Percentiles rank a stretch among this genome's conserved stretches.
Conservation (phyloP, 768 basidiomycete species). For the Suillus subalutaceus region DNA sequence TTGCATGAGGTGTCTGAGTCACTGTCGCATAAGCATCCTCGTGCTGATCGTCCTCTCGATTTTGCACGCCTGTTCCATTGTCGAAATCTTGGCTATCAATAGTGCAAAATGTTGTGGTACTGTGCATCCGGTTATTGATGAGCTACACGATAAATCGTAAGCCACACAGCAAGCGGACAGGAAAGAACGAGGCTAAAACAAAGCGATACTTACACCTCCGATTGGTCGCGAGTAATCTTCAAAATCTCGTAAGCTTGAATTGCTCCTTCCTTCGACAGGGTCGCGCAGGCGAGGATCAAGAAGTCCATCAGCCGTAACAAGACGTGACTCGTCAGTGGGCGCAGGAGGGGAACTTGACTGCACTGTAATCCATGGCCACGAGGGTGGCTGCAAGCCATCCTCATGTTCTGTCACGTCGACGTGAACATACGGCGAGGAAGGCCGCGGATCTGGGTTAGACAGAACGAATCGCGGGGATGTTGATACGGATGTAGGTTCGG, state of each 20-base stretch:
- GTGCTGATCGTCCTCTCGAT: constrained; percentile 2
- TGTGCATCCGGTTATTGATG: constrained; percentile 33
- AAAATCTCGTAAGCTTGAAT: constrained; percentile 32
- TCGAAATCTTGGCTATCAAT: constrained; percentile 24
- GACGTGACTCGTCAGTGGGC: constrained; percentile 29
- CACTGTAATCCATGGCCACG: constrained; percentile 6
- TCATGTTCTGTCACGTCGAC: constrained; percentile 7
- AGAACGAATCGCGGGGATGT: constrained; percentile 31
- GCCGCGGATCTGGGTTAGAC: constrained; percentile 33
- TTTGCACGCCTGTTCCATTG: constrained; percentile 11
- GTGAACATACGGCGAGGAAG: constrained; percentile 21
- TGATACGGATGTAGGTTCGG: constrained; percentile 16
- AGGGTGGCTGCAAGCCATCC: constrained; percentile 3
- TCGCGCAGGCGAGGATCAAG: constrained; percentile 31
- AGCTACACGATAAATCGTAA: constrained; percentile 16
- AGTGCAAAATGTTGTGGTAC: constrained; percentile 37
- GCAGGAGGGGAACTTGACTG: constrained; percentile 21
- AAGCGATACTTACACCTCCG: constrained; percentile 27
- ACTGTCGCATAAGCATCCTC: constrained; percentile 19
- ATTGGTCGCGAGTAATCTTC: constrained; percentile 38
- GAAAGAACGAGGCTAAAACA: neutral
- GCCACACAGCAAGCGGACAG: neutral
- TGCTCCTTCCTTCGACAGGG: constrained; percentile 24
- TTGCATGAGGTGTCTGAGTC: constrained; percentile 12
- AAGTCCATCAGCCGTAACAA: constrained; percentile 26